Evolutionary conservation across 2,329 filamentous ascomycete genomes (phyloP).

Genomic region (Paramyrothecium roridum): DNA sequence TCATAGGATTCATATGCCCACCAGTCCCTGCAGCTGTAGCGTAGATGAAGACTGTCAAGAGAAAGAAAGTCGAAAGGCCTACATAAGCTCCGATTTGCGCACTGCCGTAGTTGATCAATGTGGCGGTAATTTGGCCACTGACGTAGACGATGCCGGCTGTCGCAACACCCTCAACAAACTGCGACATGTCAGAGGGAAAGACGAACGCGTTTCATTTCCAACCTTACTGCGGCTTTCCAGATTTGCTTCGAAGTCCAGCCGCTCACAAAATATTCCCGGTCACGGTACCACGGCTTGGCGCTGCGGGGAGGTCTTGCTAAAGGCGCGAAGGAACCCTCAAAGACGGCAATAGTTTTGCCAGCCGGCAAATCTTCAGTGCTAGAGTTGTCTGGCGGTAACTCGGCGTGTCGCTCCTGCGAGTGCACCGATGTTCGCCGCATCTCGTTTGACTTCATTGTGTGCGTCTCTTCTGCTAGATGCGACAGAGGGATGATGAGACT

Average conservation of each 20-base stretch:
- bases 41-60: conserved; percentile 46
- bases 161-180: conserved; percentile 27
- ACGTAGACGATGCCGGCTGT: conserved; percentile 24
- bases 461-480: too few relatives aligned
- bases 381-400: not conserved
- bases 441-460: not conserved
- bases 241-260: conserved; percentile 19
- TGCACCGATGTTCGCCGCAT: not conserved
- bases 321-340: conserved; percentile 18
- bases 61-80: conserved; percentile 33
- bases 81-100: conserved; percentile 24
- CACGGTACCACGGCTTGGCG: conserved; percentile 18
- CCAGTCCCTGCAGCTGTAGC: conserved; percentile 44
- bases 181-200: not conserved
- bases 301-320: conserved; percentile 8
- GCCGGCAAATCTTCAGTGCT: not conserved
- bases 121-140: conserved; percentile 24
- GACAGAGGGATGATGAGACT: too few relatives aligned
- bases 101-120: conserved; percentile 22
- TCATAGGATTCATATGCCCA: conserved; percentile 50
- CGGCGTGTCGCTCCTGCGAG: not conserved
- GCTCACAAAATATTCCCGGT: conserved; percentile 16
- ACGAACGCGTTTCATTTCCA: not conserved
- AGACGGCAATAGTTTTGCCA: conserved; percentile 4
- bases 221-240: conserved; percentile 20